Conservation (phyloP, 331 rosid species). For the Arachis monticola region DNA sequence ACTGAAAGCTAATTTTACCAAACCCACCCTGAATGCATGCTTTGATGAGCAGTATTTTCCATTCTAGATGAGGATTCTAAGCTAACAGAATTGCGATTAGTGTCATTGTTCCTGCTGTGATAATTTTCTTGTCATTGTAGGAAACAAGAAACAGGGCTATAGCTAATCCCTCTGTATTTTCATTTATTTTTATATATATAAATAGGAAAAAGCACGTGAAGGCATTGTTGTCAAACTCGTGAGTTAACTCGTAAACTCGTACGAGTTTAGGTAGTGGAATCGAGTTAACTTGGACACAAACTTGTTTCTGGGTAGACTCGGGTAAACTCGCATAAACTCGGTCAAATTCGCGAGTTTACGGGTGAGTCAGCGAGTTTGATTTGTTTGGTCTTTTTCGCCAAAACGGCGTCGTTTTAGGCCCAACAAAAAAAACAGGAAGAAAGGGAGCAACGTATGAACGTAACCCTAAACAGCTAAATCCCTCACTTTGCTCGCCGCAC, state of each 20-base stretch:
- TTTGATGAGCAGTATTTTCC: not conserved
- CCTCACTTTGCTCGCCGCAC: too few relatives aligned
- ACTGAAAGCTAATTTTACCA: too few relatives aligned
- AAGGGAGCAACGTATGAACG: too few relatives aligned
- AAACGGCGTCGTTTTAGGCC: too few relatives aligned
- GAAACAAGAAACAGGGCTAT: not conserved
- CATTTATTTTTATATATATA: not conserved
- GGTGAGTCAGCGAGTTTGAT: too few relatives aligned
- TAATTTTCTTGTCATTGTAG: not conserved
- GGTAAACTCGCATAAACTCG: too few relatives aligned
- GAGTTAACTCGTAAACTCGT: too few relatives aligned
- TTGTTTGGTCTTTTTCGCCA: too few relatives aligned
- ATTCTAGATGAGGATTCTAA: conserved; percentile 7
- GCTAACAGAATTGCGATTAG: not conserved
- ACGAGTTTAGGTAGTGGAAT: not conserved
- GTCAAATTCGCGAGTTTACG: too few relatives aligned
- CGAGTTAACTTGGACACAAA: not conserved
- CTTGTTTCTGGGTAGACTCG: too few relatives aligned
- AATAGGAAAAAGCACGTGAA: not conserved
- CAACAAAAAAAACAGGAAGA: too few relatives aligned
- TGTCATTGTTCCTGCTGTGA: conserved; percentile 10
- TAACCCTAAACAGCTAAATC: too few relatives aligned
- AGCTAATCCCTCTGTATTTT: not conserved
- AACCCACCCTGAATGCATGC: conserved; percentile 1
- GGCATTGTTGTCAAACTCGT: not conserved